Base-by-base conservation (phyloP, 306 rosid genomes). In the Sophora flavescens region DNA sequence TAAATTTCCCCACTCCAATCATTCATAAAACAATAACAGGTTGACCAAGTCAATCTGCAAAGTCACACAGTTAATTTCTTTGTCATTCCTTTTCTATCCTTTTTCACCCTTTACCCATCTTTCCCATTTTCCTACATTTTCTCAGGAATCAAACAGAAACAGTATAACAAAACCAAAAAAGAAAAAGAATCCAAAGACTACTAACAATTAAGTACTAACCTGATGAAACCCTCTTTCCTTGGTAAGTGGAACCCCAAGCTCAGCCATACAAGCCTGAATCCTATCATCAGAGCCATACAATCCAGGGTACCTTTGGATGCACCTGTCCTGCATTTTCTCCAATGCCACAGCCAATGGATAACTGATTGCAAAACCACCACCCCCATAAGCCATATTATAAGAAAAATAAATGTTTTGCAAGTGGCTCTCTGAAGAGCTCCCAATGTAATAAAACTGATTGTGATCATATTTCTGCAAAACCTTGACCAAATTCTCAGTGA, bases 221-320 rank as follows among this genome's bases (percentile, higher is more conserved):
- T 92, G 93, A 77, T 92, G 96, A 75, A 92, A 92, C 6, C 97
- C 97, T 70, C 62, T 78, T 22, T 92, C 91, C 71, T 36, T 85
- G 72, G 97, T 90, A 67, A 92, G 90, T 26, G 96, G 97, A 63
- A 92, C 90, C 0, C 97, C 96, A 57, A 92, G 88, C 75, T 90
- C 96, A 11, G 90, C 87, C 96, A 90, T 86, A 70, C 96, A 92
- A 74, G 97, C 97, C 13, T 90, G 97, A 58, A 92, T 83, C 81
- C 93, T 57, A 57, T 87, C 93, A 75, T 92, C 96, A 12, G 97
- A 91, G 10, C 95, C 91, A 72, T 85, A 92, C 85, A 88, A 78
- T 0, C 61, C 71, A 6, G 93, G 88, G 61, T 90, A 90, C 63
- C 91, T 85, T 67, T 77, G 84, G 3, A 92, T 76, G 51, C 97